phyloP scores from a whole-genome alignment of 108 stramenopile genomes.

The Schizochytrium sp. region DNA sequence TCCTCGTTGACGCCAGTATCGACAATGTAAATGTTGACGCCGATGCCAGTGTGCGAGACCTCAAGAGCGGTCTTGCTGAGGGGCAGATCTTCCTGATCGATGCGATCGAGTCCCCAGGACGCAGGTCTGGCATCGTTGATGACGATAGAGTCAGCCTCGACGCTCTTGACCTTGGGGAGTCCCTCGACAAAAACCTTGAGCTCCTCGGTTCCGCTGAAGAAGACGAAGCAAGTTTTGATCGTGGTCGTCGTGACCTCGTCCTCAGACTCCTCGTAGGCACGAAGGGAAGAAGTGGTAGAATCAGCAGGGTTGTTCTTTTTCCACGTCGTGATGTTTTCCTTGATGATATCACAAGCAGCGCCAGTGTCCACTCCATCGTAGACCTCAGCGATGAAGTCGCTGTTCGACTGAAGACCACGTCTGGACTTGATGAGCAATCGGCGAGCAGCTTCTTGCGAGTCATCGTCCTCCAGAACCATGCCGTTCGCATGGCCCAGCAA shows the following conservation, averaged over 20 bases:
- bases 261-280: too few relatives aligned
- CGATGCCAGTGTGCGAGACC: neutral
- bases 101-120: neutral
- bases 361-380: too few relatives aligned
- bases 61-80: neutral
- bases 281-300: too few relatives aligned
- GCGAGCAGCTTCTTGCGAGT: too few relatives aligned
- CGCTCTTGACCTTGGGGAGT: neutral
- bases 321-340: too few relatives aligned
- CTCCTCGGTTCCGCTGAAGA: neutral
- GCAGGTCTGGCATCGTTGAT: neutral
- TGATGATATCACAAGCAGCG: too few relatives aligned
- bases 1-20: neutral
- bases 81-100: slow-evolving; percentile 12
- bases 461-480: too few relatives aligned
- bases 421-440: too few relatives aligned
- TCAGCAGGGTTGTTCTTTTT: too few relatives aligned
- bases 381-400: too few relatives aligned
- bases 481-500: too few relatives aligned
- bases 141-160: neutral
- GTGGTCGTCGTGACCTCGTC: neutral
- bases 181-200: neutral
- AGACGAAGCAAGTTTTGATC: neutral
- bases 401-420: too few relatives aligned
- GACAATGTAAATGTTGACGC: slow-evolving; percentile 2